These are phyloP conservation scores for Ustilago lituana DNA, from an alignment of 1,284 basidiomycete species.

Conservation along the genomic window DNA sequence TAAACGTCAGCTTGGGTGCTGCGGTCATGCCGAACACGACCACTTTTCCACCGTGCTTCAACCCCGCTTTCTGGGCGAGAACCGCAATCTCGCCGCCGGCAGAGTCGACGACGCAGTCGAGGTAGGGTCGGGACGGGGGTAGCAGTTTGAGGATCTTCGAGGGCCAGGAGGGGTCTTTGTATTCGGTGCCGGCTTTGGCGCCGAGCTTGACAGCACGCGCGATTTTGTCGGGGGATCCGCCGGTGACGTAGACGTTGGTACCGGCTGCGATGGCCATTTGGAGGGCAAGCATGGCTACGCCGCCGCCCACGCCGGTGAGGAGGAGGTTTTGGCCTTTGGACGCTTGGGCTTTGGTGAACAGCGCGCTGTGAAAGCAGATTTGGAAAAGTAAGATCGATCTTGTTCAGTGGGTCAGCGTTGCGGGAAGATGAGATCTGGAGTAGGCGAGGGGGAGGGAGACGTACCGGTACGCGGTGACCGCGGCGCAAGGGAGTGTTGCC, in stretches of 20 bases:
- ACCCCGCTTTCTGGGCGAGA: conserved; percentile 71
- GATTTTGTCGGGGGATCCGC: conserved; percentile 77
- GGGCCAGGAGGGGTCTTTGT: conserved; percentile 79
- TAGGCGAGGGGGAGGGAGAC: no score
- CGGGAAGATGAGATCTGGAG: no score
- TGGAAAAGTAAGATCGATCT: no score
- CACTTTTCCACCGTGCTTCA: conserved; percentile 79
- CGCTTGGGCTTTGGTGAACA: conserved; percentile 76
- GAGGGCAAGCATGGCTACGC: conserved; percentile 80
- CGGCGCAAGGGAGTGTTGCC: conserved; percentile 80
- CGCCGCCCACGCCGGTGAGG: conserved; percentile 73
- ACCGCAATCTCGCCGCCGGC: conserved; percentile 80
- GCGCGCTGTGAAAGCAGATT: no score
- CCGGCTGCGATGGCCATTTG: conserved; percentile 81
- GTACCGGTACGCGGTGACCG: conserved; percentile 85
- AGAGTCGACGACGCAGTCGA: conserved; percentile 82
- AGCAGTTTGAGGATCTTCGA: conserved; percentile 72
- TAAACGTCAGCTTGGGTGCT: conserved; percentile 73
- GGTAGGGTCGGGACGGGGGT: conserved; percentile 68
- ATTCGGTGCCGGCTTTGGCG: conserved; percentile 80
- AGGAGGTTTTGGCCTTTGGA: conserved; percentile 77
- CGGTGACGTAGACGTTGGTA: conserved; percentile 84
- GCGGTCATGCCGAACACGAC: conserved; percentile 76
- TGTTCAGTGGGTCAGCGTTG: no score
- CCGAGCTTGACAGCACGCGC: conserved; percentile 76